Base-by-base conservation (phyloP, 805 yeast species). In the Saccharomyces eubayanus region DNA sequence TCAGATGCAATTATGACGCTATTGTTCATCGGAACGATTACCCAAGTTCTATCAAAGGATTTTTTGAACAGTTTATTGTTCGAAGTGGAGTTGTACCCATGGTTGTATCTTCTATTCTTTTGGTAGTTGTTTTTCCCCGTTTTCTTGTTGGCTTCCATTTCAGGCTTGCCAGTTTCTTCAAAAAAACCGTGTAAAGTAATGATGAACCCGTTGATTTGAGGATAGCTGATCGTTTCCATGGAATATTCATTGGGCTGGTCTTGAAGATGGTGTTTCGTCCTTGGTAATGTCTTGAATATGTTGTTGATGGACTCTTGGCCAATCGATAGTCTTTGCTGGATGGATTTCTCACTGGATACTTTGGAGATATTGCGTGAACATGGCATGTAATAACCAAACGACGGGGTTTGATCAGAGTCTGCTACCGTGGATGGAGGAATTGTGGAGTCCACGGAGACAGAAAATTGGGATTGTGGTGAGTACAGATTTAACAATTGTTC, bases 1-100 rank as follows among this genome's bases (percentile, higher is more conserved):
- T 94, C 99, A 31, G 95, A 85, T 14, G 96, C 97, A 30, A 94
- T 82, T 74, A 89, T 81, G 30, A 81, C 73, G 4, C 90, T 87
- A 53, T 78, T 77, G 16, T 83, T 79, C 12, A 84, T 85, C 12
- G 87, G 83, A 1, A 90, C 84, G 28, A 87, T 73, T n/a, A 88
- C 75, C 66, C 94, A 83, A 0, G 85, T 77, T 64, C 99, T 78
- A 68, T 94, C 99, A 69, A 94, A 94, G 9, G 94, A 82, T 66
- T 94, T 85, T 59, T 76, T 77, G 5, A 80, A 73, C 36, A 84
- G 70, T 30, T 77, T 67, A 21, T 70, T 66, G 20, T 65, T 62
- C 12, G 62, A 50, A 48, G 67, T 58, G 6, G 65, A 49, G 12
- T 60, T 59, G 55, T 66, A 70, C 55, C 63, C 69, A 60, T 70